Percentiles rank a stretch among this genome's conserved stretches.
Conservation (phyloP, 441 rosid species). For the Hypseocharis bilobata region DNA sequence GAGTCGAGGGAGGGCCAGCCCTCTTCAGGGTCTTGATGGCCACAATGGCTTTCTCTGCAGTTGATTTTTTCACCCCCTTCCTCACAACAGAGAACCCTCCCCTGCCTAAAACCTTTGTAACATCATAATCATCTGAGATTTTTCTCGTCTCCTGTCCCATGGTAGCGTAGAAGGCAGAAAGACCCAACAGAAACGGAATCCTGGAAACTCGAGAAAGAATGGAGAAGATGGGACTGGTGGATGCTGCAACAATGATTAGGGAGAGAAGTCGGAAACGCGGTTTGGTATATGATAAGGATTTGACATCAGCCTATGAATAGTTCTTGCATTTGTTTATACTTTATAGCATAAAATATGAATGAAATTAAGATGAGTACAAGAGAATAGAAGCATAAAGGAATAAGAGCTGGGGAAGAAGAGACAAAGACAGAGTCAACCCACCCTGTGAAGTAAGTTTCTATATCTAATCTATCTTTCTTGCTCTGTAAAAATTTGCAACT, state of each 20-base stretch:
- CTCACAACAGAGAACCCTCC: constrained; percentile 74
- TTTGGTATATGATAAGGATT: constrained; percentile 11
- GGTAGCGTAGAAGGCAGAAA: background rate
- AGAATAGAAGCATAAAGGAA: constrained; percentile 27
- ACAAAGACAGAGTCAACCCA: constrained; percentile 42
- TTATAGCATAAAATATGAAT: constrained; percentile 27
- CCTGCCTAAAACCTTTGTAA: constrained; percentile 42
- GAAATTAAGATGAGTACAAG: constrained; percentile 24
- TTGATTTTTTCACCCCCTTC: constrained; percentile 33
- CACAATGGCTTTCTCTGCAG: constrained; percentile 28
- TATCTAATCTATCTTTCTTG: background rate
- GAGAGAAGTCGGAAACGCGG: constrained; percentile 24
- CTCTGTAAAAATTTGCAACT: background rate
- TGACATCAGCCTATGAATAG: constrained; percentile 28
- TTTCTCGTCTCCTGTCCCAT: constrained; percentile 49
- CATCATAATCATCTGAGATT: constrained; percentile 47
- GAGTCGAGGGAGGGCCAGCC: constrained; percentile 22
- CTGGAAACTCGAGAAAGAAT: constrained; percentile 12
- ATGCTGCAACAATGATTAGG: constrained; percentile 18
- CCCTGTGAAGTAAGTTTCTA: background rate
- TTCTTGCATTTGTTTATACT: constrained; percentile 28
- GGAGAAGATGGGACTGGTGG: background rate
- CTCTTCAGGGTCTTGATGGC: constrained; percentile 62
- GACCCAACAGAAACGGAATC: background rate
- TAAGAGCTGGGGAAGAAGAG: constrained; percentile 27